Base-by-base conservation (phyloP, 768 basidiomycete genomes). In the Mycena kentingensis region DNA sequence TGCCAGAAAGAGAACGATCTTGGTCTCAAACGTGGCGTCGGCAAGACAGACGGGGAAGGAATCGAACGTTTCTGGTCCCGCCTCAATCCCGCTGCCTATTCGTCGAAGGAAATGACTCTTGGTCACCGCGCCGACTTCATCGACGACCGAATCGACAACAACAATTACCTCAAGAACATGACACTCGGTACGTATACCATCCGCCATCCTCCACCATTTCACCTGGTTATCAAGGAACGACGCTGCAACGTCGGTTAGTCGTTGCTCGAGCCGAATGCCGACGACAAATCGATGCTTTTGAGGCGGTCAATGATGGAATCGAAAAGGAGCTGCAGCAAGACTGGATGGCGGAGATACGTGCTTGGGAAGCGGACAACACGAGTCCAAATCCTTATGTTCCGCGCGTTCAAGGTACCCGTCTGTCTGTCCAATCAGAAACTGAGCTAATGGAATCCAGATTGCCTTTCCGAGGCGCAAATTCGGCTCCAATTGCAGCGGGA, bases 81-180 rank as follows among this genome's bases (percentile, higher is more conserved):
- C 0, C 31, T 64, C 5, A 71, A 73, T 44, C 44, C 51, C 0
- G 52, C 51, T 0, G 61, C 65, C 0, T 51, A 49, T 2, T 63
- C 60, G 27, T 71, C 67, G 0, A 61, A 63, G 12, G 67, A 73
- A 16, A 71, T 69, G 68, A 63, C 63, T 0, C 56, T 62, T 0
- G 65, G 67, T 0, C 26, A 54, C 1, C 53, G 62, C 0, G 46
- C 57, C 3, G 67, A 70, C 19, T 58, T 60, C 0, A n/a, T 75
- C 1, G 67, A 74, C 18, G 55, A 60, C 25, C 37, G 46, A 21
- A 43, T 44, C 13, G 68, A 72, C 31, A 36, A 58, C 12, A 63
- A 50, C 18, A 58, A 58, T 26, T 55, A 27, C 48, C 16, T 31
- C 1, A 61, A 61, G 43, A 54, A 57, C 26, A 18, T 58, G 4